phyloP scores from a whole-genome alignment of 345 rosid species.

The Syzygium jambos region DNA sequence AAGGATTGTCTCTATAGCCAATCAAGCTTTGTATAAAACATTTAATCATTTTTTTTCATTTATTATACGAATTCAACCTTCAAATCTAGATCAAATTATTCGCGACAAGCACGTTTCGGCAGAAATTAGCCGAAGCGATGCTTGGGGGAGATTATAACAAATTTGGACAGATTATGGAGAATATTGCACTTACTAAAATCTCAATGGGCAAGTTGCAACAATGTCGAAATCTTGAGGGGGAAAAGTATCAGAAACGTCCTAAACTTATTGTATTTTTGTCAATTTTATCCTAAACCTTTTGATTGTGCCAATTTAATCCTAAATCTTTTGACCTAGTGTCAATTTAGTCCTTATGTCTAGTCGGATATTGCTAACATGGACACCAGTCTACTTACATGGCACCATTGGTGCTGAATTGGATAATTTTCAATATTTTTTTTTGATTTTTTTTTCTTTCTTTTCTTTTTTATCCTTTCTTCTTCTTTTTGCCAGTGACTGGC shows the following conservation, averaged over 20 bases:
- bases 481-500: too few relatives aligned
- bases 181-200: not conserved
- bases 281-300: too few relatives aligned
- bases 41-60: not conserved
- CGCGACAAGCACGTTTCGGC: not conserved
- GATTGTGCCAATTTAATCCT: too few relatives aligned
- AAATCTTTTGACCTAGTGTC: too few relatives aligned
- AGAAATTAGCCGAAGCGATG: not conserved
- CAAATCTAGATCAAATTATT: not conserved
- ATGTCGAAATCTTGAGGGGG: accelerated
- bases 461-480: too few relatives aligned
- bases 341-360: too few relatives aligned
- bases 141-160: not conserved
- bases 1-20: not conserved
- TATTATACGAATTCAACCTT: not conserved
- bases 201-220: not conserved
- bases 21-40: accelerated
- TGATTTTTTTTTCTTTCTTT: too few relatives aligned
- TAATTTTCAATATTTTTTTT: too few relatives aligned
- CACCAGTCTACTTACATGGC: too few relatives aligned
- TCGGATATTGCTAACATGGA: too few relatives aligned
- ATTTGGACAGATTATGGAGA: not conserved
- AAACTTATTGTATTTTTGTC: too few relatives aligned
- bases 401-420: too few relatives aligned
- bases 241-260: not conserved